A percentile compares a stretch with the other conserved stretches of the same genome.
Evolutionary conservation across 768 basidiomycete genomes (phyloP).

Genomic region (Grammothele lineata): DNA sequence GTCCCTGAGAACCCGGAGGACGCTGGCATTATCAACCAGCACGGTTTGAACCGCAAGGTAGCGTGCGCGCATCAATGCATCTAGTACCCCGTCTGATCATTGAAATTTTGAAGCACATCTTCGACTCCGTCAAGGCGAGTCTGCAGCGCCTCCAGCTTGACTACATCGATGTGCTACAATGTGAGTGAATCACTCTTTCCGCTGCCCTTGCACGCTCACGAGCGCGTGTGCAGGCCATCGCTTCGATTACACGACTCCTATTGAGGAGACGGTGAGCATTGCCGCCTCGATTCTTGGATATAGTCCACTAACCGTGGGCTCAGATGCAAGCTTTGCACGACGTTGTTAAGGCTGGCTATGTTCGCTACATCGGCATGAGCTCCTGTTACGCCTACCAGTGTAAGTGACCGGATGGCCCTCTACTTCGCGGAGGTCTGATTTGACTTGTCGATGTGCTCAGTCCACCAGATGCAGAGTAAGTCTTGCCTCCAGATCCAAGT

Average conservation of each 20-base stretch:
- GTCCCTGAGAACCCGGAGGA: slow-evolving; percentile 17
- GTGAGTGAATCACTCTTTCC: slow-evolving; percentile 28
- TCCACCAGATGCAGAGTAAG: slow-evolving; percentile 32
- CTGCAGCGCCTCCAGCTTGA: slow-evolving; percentile 68
- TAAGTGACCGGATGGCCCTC: slow-evolving; percentile 1
- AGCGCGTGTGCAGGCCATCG: slow-evolving; percentile 24
- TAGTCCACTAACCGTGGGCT: neutral
- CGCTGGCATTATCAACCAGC: slow-evolving; percentile 33
- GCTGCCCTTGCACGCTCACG: too few relatives aligned
- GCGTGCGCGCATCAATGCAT: neutral
- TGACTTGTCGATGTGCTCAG: slow-evolving; percentile 21
- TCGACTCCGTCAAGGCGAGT: slow-evolving; percentile 59
- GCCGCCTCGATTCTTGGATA: neutral
- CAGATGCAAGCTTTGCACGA: slow-evolving; percentile 46
- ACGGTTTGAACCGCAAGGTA: slow-evolving; percentile 34
- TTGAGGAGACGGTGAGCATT: slow-evolving; percentile 30
- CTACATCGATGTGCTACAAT: slow-evolving; percentile 74
- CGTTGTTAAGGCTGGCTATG: slow-evolving; percentile 41
- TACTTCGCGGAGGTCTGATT: neutral
- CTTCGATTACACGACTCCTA: slow-evolving; percentile 35
- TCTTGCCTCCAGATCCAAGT: neutral
- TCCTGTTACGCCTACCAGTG: slow-evolving; percentile 35
- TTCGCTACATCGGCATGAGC: slow-evolving; percentile 39
- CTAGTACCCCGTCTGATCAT: neutral
- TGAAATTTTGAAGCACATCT: slow-evolving; percentile 51